Conservation (phyloP, 495 filamentous ascomycete genomes). For the Trichoderma virens region DNA sequence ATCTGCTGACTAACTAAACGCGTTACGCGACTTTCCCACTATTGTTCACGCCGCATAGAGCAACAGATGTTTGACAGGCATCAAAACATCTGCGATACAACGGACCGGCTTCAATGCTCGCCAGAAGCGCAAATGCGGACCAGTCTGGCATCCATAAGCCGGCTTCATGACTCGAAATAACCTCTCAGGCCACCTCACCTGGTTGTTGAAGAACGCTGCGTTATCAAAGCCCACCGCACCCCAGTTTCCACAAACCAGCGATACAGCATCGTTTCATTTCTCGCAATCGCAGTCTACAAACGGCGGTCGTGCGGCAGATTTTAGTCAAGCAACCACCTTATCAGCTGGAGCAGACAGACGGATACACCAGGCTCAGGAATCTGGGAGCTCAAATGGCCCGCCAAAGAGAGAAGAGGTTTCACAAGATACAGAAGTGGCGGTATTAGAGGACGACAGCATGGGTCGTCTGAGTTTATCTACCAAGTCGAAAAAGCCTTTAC, state of each 20-base stretch:
- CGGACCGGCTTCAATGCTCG: constrained; percentile 16
- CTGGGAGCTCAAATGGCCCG: constrained; percentile 3
- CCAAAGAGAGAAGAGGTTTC: not conserved
- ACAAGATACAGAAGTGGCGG: constrained; percentile 1
- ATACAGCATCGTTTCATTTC: constrained; percentile 15
- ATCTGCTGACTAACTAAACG: constrained; percentile 10
- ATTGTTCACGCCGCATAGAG: constrained; percentile 11
- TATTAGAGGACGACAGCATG: constrained; percentile 20
- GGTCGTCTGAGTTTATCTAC: constrained; percentile 18
- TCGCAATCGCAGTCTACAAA: constrained; percentile 12
- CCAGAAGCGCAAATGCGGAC: not conserved
- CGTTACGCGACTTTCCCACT: constrained; percentile 10
- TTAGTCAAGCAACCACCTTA: not conserved
- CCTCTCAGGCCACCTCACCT: constrained; percentile 48
- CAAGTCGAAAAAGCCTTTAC: constrained; percentile 13
- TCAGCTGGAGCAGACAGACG: not conserved
- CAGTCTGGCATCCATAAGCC: constrained; percentile 11
- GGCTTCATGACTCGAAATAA: constrained; percentile 60
- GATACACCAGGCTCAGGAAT: not conserved
- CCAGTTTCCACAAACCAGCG: constrained; percentile 21
- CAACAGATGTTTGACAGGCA: constrained; percentile 23
- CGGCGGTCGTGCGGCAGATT: not conserved
- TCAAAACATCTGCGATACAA: constrained; percentile 25
- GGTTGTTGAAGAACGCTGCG: constrained; percentile 44
- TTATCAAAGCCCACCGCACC: constrained; percentile 25